These are phyloP conservation scores for Apiospora pterosperma DNA, from an alignment of 2,329 filamentous ascomycete genomes.

Conservation along the genomic window DNA sequence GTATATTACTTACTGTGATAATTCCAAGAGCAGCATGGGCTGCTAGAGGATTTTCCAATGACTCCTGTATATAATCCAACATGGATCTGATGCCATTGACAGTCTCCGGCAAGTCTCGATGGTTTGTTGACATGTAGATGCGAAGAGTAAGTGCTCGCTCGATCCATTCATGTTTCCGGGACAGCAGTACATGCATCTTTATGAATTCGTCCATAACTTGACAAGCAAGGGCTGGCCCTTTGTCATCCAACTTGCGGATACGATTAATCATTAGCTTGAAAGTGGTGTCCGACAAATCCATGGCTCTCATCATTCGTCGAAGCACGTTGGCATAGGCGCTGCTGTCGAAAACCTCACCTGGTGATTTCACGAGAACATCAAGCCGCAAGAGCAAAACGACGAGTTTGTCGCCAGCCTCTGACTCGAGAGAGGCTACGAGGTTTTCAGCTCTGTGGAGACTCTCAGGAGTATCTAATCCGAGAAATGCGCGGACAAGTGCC, in stretches of 20 bases:
- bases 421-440: constrained; percentile 59
- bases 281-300: constrained; percentile 58
- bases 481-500: constrained; percentile 51
- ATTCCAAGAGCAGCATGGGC: constrained; percentile 62
- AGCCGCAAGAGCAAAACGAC: constrained; percentile 66
- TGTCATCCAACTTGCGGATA: constrained; percentile 60
- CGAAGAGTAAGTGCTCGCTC: constrained; percentile 67
- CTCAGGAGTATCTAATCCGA: constrained; percentile 44
- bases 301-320: constrained; percentile 55
- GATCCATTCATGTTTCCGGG: constrained; percentile 54
- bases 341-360: constrained; percentile 44
- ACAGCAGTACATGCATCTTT: constrained; percentile 47
- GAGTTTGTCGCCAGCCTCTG: constrained; percentile 60
- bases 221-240: constrained; percentile 45
- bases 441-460: constrained; percentile 49
- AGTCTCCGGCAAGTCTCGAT: constrained; percentile 32
- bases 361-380: constrained; percentile 55
- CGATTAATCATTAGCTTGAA: constrained; percentile 67
- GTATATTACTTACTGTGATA: constrained; percentile 53
- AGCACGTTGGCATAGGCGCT: constrained; percentile 52
- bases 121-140: constrained; percentile 60
- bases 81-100: constrained; percentile 22
- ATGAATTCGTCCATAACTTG: constrained; percentile 63
- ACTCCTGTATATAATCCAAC: constrained; percentile 36
- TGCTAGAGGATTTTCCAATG: constrained; percentile 46